Base-by-base conservation (phyloP, 495 filamentous ascomycete species). In the Aspergillus heteromorphus region DNA sequence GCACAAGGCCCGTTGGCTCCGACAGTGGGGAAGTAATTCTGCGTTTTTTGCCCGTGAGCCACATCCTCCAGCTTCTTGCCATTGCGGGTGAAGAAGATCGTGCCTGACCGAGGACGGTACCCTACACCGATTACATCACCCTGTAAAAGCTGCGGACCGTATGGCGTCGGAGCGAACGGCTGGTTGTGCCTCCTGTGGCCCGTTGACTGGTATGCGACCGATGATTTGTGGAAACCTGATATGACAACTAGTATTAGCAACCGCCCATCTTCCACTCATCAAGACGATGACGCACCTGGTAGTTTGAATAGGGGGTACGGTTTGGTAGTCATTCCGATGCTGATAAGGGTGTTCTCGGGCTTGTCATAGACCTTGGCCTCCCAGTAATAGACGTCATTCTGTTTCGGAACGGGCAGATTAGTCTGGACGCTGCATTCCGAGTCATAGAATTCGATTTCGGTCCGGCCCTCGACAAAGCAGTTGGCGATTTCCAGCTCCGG, bases 301-400 rank as follows among this genome's bases (percentile, higher is more conserved):
- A 98, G 74, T 62, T 95, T 75, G 67, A 97, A 98, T 36, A 97
- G 74, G 17, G 93, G 93, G 72, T 97, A 98, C 9, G 93, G 93
- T 64, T 97, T 97, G 16, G 95, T 97, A 10, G 89, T 85, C 75
- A 98, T 85, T 40, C 93, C 93, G 54, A 98, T 87, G 61, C 86
- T 91, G 40, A 98, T 78, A 54, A 88, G 71, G 0, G 92, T 91
- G 14, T 76, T 79, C 31, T 97, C 93, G 3, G 93, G 92, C 71
- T 97, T 97, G 50, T 97, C 95, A 70, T 93, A 97, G 38, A 98
- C 85, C 72, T 98, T 98, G 13, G 93, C 89, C 65, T 98, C 93
- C 93, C 93, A 98, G 68, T 98, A 98, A 65, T 97, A 97, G 13
- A 97, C 92, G 66, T 98, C 93, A 62, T 98, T 97, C 65, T 98